Percentiles rank a stretch among this genome's conserved stretches.
Conservation (phyloP, 768 basidiomycete genomes). For the Cyathus striatus region DNA sequence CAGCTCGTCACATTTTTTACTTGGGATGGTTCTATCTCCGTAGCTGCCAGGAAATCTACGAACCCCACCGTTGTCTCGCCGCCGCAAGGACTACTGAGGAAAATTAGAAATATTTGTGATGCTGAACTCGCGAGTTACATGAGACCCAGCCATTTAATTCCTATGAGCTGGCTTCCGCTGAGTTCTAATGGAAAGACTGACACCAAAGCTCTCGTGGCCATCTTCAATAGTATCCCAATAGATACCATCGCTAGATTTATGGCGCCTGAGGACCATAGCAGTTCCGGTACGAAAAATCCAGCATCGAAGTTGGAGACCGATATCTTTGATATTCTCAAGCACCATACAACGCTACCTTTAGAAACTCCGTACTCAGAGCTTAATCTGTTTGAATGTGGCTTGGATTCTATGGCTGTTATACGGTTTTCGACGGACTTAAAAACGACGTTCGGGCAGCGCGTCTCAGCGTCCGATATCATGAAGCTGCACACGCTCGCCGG, state of each 20-base stretch:
- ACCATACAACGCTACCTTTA: constrained; percentile 12
- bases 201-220: constrained; percentile 22
- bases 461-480: constrained; percentile 24
- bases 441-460: constrained; percentile 9
- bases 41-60: constrained; percentile 30
- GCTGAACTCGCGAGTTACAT: constrained; percentile 42
- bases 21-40: constrained; percentile 29
- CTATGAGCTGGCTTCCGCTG: constrained; percentile 42
- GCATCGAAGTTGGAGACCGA: constrained; percentile 11
- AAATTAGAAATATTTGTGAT: constrained; percentile 30
- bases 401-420: constrained; percentile 25
- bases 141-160: constrained; percentile 45
- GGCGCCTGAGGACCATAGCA: constrained; percentile 5
- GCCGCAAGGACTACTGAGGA: constrained; percentile 20
- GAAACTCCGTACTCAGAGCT: constrained; percentile 14
- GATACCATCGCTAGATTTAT: constrained; percentile 16
- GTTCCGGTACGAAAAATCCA: constrained; percentile 3
- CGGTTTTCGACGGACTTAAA: constrained; percentile 19
- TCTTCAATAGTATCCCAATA: constrained; percentile 20
- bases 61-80: constrained; percentile 11
- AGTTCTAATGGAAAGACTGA: constrained; percentile 35
- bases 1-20: constrained; percentile 43
- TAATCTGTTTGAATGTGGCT: constrained; percentile 24
- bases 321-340: constrained; percentile 16
- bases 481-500: constrained; percentile 18